Evolutionary conservation across 2,329 filamentous ascomycete genomes (phyloP), one percentile per base, ranked within the genome.

Genomic region (Colletotrichum coccodes): DNA sequence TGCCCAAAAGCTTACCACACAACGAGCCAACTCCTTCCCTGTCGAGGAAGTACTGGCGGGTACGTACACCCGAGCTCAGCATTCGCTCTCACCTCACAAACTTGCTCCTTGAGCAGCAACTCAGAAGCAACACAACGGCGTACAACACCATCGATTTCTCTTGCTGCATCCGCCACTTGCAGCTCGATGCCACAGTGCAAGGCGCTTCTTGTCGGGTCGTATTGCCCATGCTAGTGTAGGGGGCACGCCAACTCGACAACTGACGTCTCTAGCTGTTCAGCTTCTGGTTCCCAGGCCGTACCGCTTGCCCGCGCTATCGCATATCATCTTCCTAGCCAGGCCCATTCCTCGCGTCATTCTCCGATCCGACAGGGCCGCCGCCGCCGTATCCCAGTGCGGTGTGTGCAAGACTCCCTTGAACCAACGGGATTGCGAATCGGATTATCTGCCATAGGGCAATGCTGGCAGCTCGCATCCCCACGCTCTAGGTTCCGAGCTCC

Each of bases 311-410:
- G 52, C 49, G 62, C 62, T 65, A 60, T 69, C 66, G 61, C 56
- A 69, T 60, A 32, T 69, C 66, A 68, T 42, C 54, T 68, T 50
- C 60, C 34, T 40, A 47, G 32, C 21, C 60, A 64, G 60, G 60
- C 30, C 40, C 32, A 46, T 54, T 26, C 44, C 46, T 60, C 61
- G 61, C 54, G 54, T 65, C 61, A 65, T 57, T 47, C 49, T 60
- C 66, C 62, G 66, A 69, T 69, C 66, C 61, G 66, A 69, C n/a
- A 66, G 66, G 66, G 66, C 66, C 66, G 65, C 65, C 42, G 54
- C 61, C n/a, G 23, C 49, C 47, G 44, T 60, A 69, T 60, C 61
- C 66, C 60, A 36, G 61, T 28, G 60, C 38, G 52, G 36, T 34
- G 34, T 64, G 23, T 59, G 60, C 54, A 44, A 58, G 40, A 49